Conservation (phyloP, 257 asterid genomes). For the Cinchona pubescens region DNA sequence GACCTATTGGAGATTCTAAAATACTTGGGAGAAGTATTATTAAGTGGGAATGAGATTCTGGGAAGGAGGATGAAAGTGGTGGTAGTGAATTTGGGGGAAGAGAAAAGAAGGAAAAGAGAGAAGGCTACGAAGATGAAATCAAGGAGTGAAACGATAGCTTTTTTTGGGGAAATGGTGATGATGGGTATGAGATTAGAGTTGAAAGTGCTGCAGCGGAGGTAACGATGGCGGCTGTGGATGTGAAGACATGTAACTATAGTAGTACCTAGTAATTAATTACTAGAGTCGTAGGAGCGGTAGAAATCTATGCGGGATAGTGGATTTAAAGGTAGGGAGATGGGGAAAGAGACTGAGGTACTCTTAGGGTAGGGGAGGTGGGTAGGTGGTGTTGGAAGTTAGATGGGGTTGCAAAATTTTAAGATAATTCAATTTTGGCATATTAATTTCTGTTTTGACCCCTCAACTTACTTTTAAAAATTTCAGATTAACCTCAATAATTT, state of each 20-base stretch:
- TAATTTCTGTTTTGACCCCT: no score
- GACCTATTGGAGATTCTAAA: slow-evolving; percentile 58
- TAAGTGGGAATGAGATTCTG: slow-evolving; percentile 44
- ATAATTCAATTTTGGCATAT: no score
- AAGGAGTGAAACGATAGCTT: slow-evolving; percentile 46
- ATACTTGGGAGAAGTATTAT: slow-evolving; percentile 51
- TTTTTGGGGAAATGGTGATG: no score
- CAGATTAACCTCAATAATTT: no score
- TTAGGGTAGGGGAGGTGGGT: no score
- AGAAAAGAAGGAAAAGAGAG: slow-evolving; percentile 61
- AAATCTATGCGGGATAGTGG: no score
- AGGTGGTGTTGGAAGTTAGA: no score
- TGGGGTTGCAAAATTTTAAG: no score
- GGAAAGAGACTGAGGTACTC: no score
- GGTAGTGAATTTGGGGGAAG: slow-evolving; percentile 53
- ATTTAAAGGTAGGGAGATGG: no score
- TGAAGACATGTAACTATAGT: slow-evolving; percentile 39
- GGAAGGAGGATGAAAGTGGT: slow-evolving; percentile 34
- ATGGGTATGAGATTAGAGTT: slow-evolving; percentile 26
- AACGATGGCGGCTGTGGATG: slow-evolving; percentile 40
- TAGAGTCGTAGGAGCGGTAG: not conserved
- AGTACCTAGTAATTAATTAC: not conserved
- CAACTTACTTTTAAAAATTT: no score
- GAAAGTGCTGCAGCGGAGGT: slow-evolving; percentile 42
- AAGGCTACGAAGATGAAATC: slow-evolving; percentile 76